A percentile compares a stretch with the other conserved stretches of the same genome.
Conservation (phyloP, 306 rosid species). For the Vigna hirtella region DNA sequence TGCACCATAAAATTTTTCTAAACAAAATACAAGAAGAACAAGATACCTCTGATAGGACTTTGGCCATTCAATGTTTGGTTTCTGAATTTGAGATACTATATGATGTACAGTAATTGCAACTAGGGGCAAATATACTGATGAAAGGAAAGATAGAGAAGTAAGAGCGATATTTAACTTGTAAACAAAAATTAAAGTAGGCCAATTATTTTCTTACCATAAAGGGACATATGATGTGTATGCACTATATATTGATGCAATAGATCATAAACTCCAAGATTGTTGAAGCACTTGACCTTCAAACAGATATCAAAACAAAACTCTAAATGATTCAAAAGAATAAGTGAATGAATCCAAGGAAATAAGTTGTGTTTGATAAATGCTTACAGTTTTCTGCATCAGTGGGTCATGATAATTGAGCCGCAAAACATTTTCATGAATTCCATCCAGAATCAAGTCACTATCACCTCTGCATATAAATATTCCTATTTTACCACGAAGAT, state of each 20-base stretch:
- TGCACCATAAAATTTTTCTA: slow-evolving; percentile 34
- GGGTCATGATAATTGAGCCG: slow-evolving; percentile 94
- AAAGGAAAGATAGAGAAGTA: slow-evolving; percentile 32
- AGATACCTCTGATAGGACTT: slow-evolving; percentile 78
- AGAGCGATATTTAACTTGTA: slow-evolving; percentile 37
- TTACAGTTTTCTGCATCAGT: slow-evolving; percentile 92
- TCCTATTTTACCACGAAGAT: slow-evolving; percentile 19
- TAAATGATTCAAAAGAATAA: slow-evolving; percentile 39
- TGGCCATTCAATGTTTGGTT: slow-evolving; percentile 93
- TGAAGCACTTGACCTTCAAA: slow-evolving; percentile 82
- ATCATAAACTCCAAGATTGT: slow-evolving; percentile 80
- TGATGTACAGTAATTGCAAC: slow-evolving; percentile 67
- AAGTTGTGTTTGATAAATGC: slow-evolving; percentile 35
- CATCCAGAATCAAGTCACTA: slow-evolving; percentile 85
- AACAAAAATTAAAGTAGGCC: slow-evolving; percentile 24
- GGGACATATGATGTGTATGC: slow-evolving; percentile 76
- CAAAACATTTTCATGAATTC: slow-evolving; percentile 91
- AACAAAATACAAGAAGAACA: slow-evolving; percentile 35
- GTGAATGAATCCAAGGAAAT: slow-evolving; percentile 34
- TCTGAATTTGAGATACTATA: slow-evolving; percentile 86
- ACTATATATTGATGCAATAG: slow-evolving; percentile 69
- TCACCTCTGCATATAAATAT: slow-evolving; percentile 76
- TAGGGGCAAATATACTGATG: slow-evolving; percentile 76
- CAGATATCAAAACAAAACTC: slow-evolving; percentile 44
- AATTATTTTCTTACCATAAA: slow-evolving; percentile 64